phyloP scores from a whole-genome alignment of 2,329 filamentous ascomycete species.

The Ophiocordyceps camponoti-rufipedis region DNA sequence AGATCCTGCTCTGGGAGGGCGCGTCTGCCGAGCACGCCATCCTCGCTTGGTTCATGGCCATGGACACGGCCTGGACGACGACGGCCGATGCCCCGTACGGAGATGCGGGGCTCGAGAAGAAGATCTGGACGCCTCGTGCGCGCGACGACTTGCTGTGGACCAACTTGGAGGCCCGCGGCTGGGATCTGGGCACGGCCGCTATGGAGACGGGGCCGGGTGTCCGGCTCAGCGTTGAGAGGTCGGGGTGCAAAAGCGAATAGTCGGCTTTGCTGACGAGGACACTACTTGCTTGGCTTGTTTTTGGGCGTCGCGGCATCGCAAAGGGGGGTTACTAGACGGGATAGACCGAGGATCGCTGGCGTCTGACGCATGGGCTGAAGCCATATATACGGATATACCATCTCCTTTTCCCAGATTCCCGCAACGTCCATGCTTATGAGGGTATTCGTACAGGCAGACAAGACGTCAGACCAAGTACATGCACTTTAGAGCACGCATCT shows the following conservation, averaged over 20 bases:
- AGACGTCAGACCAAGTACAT: constrained; percentile 26
- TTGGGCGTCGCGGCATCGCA: background rate
- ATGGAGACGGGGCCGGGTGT: constrained; percentile 19
- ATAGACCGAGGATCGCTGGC: background rate
- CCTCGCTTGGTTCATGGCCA: constrained; percentile 17
- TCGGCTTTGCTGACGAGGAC: background rate
- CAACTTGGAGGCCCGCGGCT: constrained; percentile 11
- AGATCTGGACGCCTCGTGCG: background rate
- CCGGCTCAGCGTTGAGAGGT: constrained; percentile 7
- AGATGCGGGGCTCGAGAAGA: constrained; percentile 1
- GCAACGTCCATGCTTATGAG: background rate
- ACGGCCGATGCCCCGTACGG: constrained; percentile 7
- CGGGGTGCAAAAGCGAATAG: constrained; percentile 1
- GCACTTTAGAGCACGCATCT: constrained; percentile 40
- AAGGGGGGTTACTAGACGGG: background rate
- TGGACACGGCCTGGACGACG: constrained; percentile 18
- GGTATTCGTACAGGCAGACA: background rate
- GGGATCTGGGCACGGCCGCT: constrained; percentile 15
- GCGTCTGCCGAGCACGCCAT: constrained; percentile 12
- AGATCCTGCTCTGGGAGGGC: constrained; percentile 16
- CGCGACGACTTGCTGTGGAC: constrained; percentile 10
- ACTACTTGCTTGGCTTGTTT: background rate
- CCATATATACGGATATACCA: background rate
- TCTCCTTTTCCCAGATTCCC: background rate
- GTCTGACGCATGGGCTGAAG: background rate